Conservation (phyloP, 257 asterid species). For the Rauvolfia tetraphylla region DNA sequence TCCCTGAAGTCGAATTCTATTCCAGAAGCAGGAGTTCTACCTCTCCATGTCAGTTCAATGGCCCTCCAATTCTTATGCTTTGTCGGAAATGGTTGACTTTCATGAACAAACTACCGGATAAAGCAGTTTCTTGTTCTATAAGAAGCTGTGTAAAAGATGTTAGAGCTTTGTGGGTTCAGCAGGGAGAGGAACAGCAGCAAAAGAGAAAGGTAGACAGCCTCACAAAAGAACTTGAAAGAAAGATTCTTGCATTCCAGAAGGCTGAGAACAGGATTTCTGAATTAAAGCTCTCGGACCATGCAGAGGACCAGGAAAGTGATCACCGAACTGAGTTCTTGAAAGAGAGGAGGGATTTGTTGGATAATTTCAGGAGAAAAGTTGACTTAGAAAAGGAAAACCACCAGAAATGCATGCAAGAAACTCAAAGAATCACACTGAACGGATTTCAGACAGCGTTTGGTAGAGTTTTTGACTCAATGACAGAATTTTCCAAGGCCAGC, state of each 20-base stretch:
- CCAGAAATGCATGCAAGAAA: slow-evolving; percentile 59
- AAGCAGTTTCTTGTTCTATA: slow-evolving; percentile 52
- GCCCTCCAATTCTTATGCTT: slow-evolving; percentile 66
- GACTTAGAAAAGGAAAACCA: slow-evolving; percentile 74
- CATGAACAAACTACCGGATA: slow-evolving; percentile 59
- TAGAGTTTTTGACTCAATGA: slow-evolving; percentile 66
- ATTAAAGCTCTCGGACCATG: slow-evolving; percentile 42
- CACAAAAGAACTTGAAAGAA: slow-evolving; percentile 71
- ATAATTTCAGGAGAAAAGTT: slow-evolving; percentile 50
- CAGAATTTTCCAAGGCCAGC: slow-evolving; percentile 70
- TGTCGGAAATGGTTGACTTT: slow-evolving; percentile 65
- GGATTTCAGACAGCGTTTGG: slow-evolving; percentile 85
- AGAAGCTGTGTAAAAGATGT: slow-evolving; percentile 74
- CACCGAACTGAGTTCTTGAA: slow-evolving; percentile 36
- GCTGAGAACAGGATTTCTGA: slow-evolving; percentile 49
- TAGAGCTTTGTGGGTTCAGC: slow-evolving; percentile 75
- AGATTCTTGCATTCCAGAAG: slow-evolving; percentile 50
- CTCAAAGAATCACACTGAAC: slow-evolving; percentile 58
- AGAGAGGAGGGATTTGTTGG: slow-evolving; percentile 54
- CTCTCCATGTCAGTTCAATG: slow-evolving; percentile 26
- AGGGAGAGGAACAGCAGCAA: slow-evolving; percentile 80
- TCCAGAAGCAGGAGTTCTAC: slow-evolving; percentile 29
- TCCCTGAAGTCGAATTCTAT: slow-evolving; percentile 51
- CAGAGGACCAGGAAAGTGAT: slow-evolving; percentile 36
- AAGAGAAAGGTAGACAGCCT: slow-evolving; percentile 71